Conservation (phyloP, 306 rosid genomes). For the Ziziphus jujuba region DNA sequence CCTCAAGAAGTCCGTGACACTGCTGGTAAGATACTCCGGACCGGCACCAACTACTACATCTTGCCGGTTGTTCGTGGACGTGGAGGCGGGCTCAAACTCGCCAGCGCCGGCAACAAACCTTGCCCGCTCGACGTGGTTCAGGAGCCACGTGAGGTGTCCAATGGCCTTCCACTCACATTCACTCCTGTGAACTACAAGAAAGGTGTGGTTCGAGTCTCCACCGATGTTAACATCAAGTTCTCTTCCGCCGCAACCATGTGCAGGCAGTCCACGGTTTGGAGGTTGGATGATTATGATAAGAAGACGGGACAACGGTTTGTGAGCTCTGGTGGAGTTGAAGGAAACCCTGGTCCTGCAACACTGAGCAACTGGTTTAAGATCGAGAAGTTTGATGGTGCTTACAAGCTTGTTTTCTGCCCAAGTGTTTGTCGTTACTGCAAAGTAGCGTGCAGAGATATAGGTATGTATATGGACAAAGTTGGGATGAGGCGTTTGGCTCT, state of each 20-base stretch:
- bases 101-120: constrained; percentile 26
- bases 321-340: constrained; percentile 46
- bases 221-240: constrained; percentile 50
- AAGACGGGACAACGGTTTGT: constrained; percentile 41
- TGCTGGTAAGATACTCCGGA: constrained; percentile 29
- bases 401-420: constrained; percentile 56
- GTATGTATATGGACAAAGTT: constrained; percentile 21
- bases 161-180: constrained; percentile 37
- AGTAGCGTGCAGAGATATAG: constrained; percentile 47
- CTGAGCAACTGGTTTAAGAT: constrained; percentile 62
- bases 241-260: constrained; percentile 20
- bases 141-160: constrained; percentile 29
- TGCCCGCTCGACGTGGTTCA: constrained; percentile 63
- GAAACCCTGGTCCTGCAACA: constrained; percentile 47
- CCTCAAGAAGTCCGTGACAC: constrained; percentile 46
- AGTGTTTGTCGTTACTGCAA: constrained; percentile 46
- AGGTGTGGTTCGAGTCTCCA: constrained; percentile 38
- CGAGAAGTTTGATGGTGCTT: constrained; percentile 36
- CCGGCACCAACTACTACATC: constrained; percentile 30
- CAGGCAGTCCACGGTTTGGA: constrained; percentile 46
- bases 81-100: constrained; percentile 50
- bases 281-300: constrained; percentile 36
- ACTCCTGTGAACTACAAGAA: constrained; percentile 34
- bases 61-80: constrained; percentile 45
- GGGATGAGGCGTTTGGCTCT: constrained; percentile 38